phyloP scores from a whole-genome alignment of 2,329 filamentous ascomycete species.

The Stenocarpella maydis region DNA sequence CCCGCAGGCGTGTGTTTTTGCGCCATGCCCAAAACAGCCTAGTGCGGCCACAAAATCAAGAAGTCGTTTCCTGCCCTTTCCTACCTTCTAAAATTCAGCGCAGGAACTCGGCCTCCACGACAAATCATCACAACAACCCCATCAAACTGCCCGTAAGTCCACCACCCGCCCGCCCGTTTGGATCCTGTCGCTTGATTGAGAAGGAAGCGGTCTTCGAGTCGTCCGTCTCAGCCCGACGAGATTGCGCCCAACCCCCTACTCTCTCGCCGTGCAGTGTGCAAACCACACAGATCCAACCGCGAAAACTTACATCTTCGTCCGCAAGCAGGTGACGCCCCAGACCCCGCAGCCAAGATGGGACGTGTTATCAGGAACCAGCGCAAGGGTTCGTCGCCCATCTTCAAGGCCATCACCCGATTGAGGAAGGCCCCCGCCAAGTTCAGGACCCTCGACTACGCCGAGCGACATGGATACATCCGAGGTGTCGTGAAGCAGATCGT shows the following conservation, averaged over 20 bases:
- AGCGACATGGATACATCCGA: slow-evolving; percentile 97
- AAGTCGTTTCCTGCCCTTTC: slow-evolving; percentile 8
- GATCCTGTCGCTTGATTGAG: slow-evolving; percentile 21
- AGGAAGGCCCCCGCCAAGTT: slow-evolving; percentile 96
- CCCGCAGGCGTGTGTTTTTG: background rate
- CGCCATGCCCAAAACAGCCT: background rate
- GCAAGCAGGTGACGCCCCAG: slow-evolving; percentile 31
- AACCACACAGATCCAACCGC: slow-evolving; percentile 4
- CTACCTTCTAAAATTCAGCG: slow-evolving; percentile 25
- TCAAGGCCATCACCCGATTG: slow-evolving; percentile 83
- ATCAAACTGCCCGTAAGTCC: slow-evolving; percentile 35
- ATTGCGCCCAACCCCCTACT: background rate
- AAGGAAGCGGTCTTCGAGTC: slow-evolving; percentile 4
- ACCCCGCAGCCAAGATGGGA: slow-evolving; percentile 56
- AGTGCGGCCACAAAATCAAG: slow-evolving; percentile 29
- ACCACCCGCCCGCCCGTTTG: slow-evolving; percentile 4
- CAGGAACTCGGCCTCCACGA: background rate
- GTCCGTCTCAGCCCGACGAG: background rate
- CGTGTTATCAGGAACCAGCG: slow-evolving; percentile 73
- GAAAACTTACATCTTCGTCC: slow-evolving; percentile 25
- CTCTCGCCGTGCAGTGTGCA: background rate
- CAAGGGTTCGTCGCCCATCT: slow-evolving; percentile 67
- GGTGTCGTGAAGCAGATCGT: slow-evolving; percentile 99
- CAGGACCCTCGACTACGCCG: slow-evolving; percentile 94
- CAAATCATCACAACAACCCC: slow-evolving; percentile 30